Evolutionary conservation across 2,329 filamentous ascomycete genomes (phyloP), one percentile per base, ranked within the genome.

Genomic region (Sphaerostilbella broomeana): DNA sequence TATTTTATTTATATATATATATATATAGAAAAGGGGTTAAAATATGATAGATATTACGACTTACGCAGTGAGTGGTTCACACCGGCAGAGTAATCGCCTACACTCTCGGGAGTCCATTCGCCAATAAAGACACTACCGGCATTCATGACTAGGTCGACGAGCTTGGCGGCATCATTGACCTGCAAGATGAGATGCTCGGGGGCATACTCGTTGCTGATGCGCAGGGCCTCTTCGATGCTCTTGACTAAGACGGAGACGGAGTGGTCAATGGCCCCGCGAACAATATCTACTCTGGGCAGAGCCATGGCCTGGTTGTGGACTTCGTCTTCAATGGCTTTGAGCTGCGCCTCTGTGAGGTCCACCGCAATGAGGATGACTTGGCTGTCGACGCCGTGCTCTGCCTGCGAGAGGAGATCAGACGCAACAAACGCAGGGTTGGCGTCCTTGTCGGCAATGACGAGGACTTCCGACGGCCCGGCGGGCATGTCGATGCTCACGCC

Each of bases 401-500:
- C 92, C 66, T 98, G 92, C 28, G 86, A 94, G 35, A 98, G 73
- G 15, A 98, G 75, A 59, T 98, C 92, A 2, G 87, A 94, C 5
- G 92, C 92, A 35, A 98, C 90, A 57, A 97, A 98, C 1, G 86
- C 87, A 4, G 92, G 90, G 59, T 94, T 90, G 35, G 92, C 80
- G 35, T 81, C 74, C 60, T 81, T 78, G 65, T 98, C 92, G 20
- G 92, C 92, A 36, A 98, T 75, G 41, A 98, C 92, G n/a, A 98
- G 76, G 3, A 98, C 88, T 61, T 98, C 92, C 24, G 88, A 95
- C 0, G 92, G 92, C 0, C 92, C 92, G 24, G 92, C 92, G 9
- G 92, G 92, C 92, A 98, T 98, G 59, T 98, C 92, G 54, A 98
- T 98, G 62, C 87, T 83, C 27, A 95, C 89, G 16, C 86, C 85